Base-by-base conservation (phyloP, 2,329 filamentous ascomycete species). In the Aspergillus sp. region DNA sequence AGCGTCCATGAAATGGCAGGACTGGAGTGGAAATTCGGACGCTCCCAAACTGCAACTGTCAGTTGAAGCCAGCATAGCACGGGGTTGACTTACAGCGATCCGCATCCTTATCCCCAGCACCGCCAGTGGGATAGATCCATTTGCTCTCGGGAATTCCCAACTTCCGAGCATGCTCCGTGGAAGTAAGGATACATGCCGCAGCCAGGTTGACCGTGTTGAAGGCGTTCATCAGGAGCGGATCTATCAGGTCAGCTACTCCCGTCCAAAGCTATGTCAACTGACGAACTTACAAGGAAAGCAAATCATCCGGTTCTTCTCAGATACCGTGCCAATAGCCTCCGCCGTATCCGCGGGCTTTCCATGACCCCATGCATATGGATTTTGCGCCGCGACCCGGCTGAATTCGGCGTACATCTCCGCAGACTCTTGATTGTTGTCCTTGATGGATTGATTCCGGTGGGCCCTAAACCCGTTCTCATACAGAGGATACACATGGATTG, bases 161-260 rank as follows among this genome's bases (percentile, higher is more conserved):
- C 26, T 68, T 53, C 26, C 52, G 55, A 0, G 79, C 78, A 46
- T 66, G 61, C 1, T 72, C 63, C 0, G 63, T 65, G 0, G 74
- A 74, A 0, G 78, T 82, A 3, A 82, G 37, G 11, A 82, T 62
- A 35, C 70, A 68, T 5, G 77, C 74, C 0, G 66, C 72, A 2
- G 77, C 70, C 10, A 82, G 58, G 38, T 82, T 82, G 22, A 82
- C 69, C 2, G 67, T 78, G 42, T 82, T 82, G 57, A 81, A 82
- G 0, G 78, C 78, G 45, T 82, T 82, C 78, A 82, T 81, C 7
- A 81, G 54, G 0, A 82, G 58, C 0, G 77, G 75, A 54, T 82
- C 76, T 81, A 29, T 2, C 14, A 13, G 17, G 10, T 5, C 8
- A 12, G 12, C 28, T 13, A 27, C 8, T 26, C 17, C 12, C 10